Conservation (phyloP, 495 filamentous ascomycete genomes). For the Eremomyces bilateralis region DNA sequence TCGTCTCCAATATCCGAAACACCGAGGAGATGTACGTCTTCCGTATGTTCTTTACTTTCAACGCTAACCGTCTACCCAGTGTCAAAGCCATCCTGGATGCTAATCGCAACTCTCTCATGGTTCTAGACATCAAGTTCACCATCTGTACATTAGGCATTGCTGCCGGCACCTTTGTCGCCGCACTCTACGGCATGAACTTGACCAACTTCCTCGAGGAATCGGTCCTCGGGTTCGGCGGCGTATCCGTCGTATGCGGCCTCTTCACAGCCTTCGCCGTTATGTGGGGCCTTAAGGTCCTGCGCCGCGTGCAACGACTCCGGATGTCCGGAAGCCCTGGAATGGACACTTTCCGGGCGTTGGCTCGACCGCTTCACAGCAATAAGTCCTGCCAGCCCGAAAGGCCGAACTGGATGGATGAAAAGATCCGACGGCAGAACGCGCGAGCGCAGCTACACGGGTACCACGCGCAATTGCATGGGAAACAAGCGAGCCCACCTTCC, state of each 20-base stretch:
- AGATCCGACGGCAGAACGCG: no score
- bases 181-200: slow-evolving; percentile 97
- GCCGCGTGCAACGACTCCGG: slow-evolving; percentile 70
- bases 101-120: slow-evolving; percentile 96
- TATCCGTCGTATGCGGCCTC: slow-evolving; percentile 48
- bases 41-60: slow-evolving; percentile 3
- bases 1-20: slow-evolving; percentile 89
- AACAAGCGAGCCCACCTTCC: no score
- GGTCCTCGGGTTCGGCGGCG: slow-evolving; percentile 62
- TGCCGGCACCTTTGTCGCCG: slow-evolving; percentile 80
- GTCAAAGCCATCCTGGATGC: slow-evolving; percentile 94
- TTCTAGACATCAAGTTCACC: slow-evolving; percentile 89
- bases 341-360: no score
- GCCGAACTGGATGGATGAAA: no score
- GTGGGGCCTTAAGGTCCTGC: slow-evolving; percentile 62
- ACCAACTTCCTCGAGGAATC: slow-evolving; percentile 97
- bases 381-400: no score
- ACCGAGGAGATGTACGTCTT: slow-evolving; percentile 83
- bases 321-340: slow-evolving; percentile 53
- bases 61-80: slow-evolving; percentile 21
- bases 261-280: slow-evolving; percentile 34
- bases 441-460: no score
- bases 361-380: no score
- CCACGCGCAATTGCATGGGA: no score
- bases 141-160: slow-evolving; percentile 84